phyloP scores from a whole-genome alignment of 805 yeast species.

The Kazachstania martiniae region DNA sequence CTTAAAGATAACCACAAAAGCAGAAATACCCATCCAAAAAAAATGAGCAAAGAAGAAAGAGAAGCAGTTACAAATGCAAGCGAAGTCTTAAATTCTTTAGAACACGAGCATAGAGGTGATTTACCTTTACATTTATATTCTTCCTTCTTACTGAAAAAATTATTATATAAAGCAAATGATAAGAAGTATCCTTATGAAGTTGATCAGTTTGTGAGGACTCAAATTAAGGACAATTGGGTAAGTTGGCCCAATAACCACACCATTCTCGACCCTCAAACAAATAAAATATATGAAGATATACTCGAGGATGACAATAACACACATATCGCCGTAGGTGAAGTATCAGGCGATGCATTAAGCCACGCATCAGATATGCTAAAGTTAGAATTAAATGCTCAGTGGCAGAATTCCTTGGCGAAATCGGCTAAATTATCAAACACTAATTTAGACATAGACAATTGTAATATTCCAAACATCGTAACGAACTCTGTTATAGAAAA shows the following conservation, averaged over 20 bases:
- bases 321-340: slow-evolving; percentile 10
- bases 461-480: slow-evolving; percentile 14
- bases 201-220: slow-evolving; percentile 30
- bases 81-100: slow-evolving; percentile 32
- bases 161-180: slow-evolving; percentile 20
- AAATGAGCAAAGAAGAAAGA: slow-evolving; percentile 4
- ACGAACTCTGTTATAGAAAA: slow-evolving; percentile 14
- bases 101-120: slow-evolving; percentile 42
- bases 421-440: slow-evolving; percentile 8
- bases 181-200: slow-evolving; percentile 24
- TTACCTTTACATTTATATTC: slow-evolving; percentile 58
- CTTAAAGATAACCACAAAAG: neutral
- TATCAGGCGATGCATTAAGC: slow-evolving; percentile 14
- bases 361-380: slow-evolving; percentile 19
- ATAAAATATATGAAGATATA: slow-evolving; percentile 18
- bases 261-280: slow-evolving; percentile 22
- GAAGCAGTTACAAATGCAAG: slow-evolving; percentile 14
- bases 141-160: slow-evolving; percentile 30
- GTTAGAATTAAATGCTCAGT: slow-evolving; percentile 19
- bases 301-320: neutral
- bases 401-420: slow-evolving; percentile 18
- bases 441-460: slow-evolving; percentile 17
- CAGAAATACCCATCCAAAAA: too few species aligned
- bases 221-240: slow-evolving; percentile 32
- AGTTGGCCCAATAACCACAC: slow-evolving; percentile 46